Base-by-base conservation (phyloP, 176 grass and related monocot genomes). In the Pharus latifolius region DNA sequence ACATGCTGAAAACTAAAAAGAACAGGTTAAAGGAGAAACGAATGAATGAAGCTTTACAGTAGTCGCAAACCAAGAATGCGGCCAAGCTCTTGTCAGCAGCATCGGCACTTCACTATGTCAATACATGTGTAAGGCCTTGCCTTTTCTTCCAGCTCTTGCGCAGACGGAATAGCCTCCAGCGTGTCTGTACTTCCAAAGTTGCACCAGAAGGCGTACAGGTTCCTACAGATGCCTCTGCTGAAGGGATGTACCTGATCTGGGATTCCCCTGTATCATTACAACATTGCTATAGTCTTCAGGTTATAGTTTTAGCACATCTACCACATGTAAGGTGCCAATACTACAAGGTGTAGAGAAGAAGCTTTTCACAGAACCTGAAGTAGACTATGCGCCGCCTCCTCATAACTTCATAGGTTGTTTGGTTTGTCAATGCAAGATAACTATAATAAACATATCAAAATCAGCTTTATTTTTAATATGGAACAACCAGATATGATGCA, bases 361-460 rank as follows among this genome's bases (percentile, higher is more conserved):
- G 27, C 41, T 48, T 17, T 12, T 38, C 20, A 55, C 49, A 35
- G 8, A 77, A 84, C 81, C 81, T 77, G 2, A 84, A 78, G 32
- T 84, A 84, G 16, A 38, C 40, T 77, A 84, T 77, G 11, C 81
- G 65, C 13, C 65, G 65, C 73, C 81, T 51, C 50, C 81, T 77
- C 4, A 32, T 49, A 70, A 84, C 45, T 61, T 84, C 81, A 15
- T 54, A 70, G 7, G 81, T 84, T 44, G 81, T 84, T 77, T 84
- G 81, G 29, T 84, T 84, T 49, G 81, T 84, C 30, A 84, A 31
- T 57, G 75, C 52, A 35, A 84, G 56, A 48, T 84, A 84, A 15
- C 81, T 84, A 62, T 49, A 56, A 25, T 69, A 26, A 66, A 75
- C 19, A 64, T 49, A 61, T 20, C 59, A 62, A 23, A 63, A 64